A percentile compares a stretch with the other conserved stretches of the same genome.
These are phyloP conservation scores for Chalciporus piperatus DNA, from an alignment of 768 basidiomycete species.

Conservation along the genomic window DNA sequence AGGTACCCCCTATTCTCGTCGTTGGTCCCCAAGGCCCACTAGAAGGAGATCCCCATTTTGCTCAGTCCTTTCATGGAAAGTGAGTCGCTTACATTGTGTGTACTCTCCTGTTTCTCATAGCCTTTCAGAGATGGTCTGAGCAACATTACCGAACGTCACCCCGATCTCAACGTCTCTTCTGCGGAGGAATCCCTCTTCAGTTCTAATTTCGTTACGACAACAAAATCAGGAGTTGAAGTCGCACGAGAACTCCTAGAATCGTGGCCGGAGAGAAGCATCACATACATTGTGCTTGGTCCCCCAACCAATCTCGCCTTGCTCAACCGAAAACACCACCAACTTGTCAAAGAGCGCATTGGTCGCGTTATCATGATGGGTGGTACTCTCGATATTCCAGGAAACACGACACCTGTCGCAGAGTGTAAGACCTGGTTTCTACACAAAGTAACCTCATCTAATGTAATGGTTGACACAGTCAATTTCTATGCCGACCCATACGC, in stretches of 20 bases:
- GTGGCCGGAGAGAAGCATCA: conserved; percentile 51
- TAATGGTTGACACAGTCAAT: conserved; percentile 51
- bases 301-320: conserved; percentile 77
- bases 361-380: conserved; percentile 93
- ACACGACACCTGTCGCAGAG: conserved; percentile 77
- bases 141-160: conserved; percentile 58
- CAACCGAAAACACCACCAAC: conserved; percentile 50
- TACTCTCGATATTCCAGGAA: conserved; percentile 87
- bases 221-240: conserved; percentile 50
- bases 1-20: conserved; percentile 58
- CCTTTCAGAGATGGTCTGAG: conserved; percentile 64
- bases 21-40: conserved; percentile 66
- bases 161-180: conserved; percentile 48
- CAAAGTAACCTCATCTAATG: background rate
- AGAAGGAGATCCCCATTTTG: conserved; percentile 67
- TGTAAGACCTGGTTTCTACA: conserved; percentile 46
- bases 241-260: conserved; percentile 53
- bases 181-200: conserved; percentile 22
- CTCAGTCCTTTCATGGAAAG: conserved; percentile 86
- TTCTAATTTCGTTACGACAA: conserved; percentile 46
- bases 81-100: conserved; percentile 23
- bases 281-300: conserved; percentile 73
- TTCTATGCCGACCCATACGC: conserved; percentile 88
- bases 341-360: conserved; percentile 58
- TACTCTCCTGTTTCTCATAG: conserved; percentile 2